Evolutionary conservation across 1,284 basidiomycete genomes (phyloP).

Genomic region (Leccinum pachyderme): DNA sequence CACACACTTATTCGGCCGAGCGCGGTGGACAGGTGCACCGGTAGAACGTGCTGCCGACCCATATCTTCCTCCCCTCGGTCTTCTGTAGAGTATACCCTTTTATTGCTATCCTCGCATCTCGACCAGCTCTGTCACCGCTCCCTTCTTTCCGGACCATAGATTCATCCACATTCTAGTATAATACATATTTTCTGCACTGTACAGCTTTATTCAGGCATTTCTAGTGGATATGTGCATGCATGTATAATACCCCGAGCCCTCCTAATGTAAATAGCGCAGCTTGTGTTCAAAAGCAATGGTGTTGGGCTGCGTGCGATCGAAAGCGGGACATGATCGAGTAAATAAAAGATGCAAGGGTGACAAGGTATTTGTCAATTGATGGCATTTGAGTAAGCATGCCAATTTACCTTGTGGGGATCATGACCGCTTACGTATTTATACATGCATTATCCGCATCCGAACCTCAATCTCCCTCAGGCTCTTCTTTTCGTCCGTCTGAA

Average conservation of each 20-base stretch:
- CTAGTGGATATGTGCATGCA: conserved; percentile 40
- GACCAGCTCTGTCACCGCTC: conserved; percentile 8
- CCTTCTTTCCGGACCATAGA: conserved; percentile 25
- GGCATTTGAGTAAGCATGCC: conserved; percentile 24
- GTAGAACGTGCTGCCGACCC: conserved; percentile 22
- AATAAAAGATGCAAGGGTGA: conserved; percentile 9
- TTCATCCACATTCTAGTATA: conserved; percentile 30
- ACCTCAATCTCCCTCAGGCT: conserved; percentile 1
- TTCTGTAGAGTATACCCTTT: conserved; percentile 36
- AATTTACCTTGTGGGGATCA: conserved; percentile 33
- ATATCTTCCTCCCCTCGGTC: neutral
- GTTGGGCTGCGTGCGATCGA: conserved; percentile 7
- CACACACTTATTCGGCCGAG: conserved; percentile 53
- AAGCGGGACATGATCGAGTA: conserved; percentile 12
- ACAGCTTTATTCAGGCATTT: conserved; percentile 35
- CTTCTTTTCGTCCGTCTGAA: conserved; percentile 8
- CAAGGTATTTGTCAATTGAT: conserved; percentile 25
- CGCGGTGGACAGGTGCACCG: conserved; percentile 53
- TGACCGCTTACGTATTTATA: conserved; percentile 26
- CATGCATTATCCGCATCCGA: conserved; percentile 7
- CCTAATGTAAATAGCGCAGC: conserved; percentile 33
- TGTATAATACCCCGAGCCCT: conserved; percentile 33
- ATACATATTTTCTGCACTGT: conserved; percentile 35
- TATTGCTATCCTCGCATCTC: conserved; percentile 32
- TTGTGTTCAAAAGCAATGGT: conserved; percentile 5